phyloP scores from a whole-genome alignment of 192 early-diverging fungal genomes.

The Podila epicladia region DNA sequence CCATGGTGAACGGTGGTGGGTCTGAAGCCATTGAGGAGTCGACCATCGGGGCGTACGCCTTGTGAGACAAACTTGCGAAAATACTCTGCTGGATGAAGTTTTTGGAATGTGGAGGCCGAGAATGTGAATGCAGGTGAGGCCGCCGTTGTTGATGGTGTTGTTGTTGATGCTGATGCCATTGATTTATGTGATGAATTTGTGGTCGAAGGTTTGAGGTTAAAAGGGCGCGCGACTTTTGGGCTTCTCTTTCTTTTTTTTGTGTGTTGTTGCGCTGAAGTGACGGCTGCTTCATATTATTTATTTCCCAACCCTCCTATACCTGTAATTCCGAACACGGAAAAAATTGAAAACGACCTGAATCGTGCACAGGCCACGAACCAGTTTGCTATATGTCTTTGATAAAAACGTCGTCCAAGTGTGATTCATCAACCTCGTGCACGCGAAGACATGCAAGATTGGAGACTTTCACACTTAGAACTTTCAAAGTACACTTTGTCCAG shows the following conservation, averaged over 20 bases:
- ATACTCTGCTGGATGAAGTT: slow-evolving; percentile 89
- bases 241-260: slow-evolving; percentile 4
- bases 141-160: background rate
- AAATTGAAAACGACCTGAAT: no score
- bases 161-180: slow-evolving; percentile 9
- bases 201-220: background rate
- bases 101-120: slow-evolving; percentile 79
- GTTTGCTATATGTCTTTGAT: no score
- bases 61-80: slow-evolving; percentile 84
- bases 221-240: background rate
- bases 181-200: background rate
- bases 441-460: no score
- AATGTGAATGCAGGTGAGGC: slow-evolving; percentile 47
- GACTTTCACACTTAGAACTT: no score
- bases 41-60: slow-evolving; percentile 84
- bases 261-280: background rate
- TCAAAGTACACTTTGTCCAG: no score
- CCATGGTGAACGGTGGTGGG: slow-evolving; percentile 70
- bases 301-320: background rate
- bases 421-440: no score
- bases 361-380: no score
- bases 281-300: background rate
- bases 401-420: no score
- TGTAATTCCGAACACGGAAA: no score
- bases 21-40: slow-evolving; percentile 75